Base-by-base conservation (phyloP, 352 stramenopile species). In the Phytophthora parvispora region DNA sequence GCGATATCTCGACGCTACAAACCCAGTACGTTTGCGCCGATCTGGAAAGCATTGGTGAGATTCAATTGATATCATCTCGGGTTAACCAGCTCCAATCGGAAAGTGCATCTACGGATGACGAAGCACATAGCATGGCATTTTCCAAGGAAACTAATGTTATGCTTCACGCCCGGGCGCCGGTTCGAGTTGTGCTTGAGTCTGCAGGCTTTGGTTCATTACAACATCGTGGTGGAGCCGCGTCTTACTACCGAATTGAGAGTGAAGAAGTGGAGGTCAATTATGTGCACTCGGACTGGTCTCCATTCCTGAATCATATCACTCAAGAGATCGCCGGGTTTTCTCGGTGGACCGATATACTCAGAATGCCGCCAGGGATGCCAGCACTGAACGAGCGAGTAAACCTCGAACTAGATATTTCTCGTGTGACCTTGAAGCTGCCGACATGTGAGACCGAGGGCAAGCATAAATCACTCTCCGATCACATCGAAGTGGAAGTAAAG, bases 241-340 rank as follows among this genome's bases (percentile, higher is more conserved):
- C 71, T 15, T 91, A 83, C 36, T 81, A 90, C 4, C 67, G 69
- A 34, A 69, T 91, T 10, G 54, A 80, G 8, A 77, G 67, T 0
- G 78, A 83, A 0, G 38, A 69, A 29, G 67, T 92, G 2, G 74
- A 87, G 34, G 54, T 94, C 3, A 93, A 90, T 42, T 93, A 91
- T 47, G 68, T 92, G 27, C 72, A 84, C 49, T 64, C 69, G 8
- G 78, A 91, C 34, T 85, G 80, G 29, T 57, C 53, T 20, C 65
- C 81, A 1, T 75, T 94, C 12, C 32, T 70, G 6, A 69, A 91
- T 16, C 83, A 90, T 60, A 42, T 93, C 18, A 77, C 76, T 24
- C 84, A 86, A 61, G 74, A 93, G 25, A 80, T 95, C 20, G 69
- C 88, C 25, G 83, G 74, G 0, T 90, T 92, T 61, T 91, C 87